Percentiles rank a stretch among this genome's conserved stretches.
phyloP scores from a whole-genome alignment of 495 filamentous ascomycete species.

The Rostrohypoxylon terebratum region DNA sequence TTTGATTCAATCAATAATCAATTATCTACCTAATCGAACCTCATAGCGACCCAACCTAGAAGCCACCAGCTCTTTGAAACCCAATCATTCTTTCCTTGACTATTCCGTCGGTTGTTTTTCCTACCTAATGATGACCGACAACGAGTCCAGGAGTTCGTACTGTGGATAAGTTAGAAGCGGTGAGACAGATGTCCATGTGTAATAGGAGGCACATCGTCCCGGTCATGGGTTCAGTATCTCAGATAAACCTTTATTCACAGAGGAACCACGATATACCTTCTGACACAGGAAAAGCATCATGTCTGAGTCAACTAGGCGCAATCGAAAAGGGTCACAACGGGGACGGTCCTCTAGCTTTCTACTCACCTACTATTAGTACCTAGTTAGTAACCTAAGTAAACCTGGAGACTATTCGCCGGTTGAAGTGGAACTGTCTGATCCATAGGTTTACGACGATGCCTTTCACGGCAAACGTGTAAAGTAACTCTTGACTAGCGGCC shows the following conservation, averaged over 20 bases:
- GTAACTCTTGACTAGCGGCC: neutral
- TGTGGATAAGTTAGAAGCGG: neutral
- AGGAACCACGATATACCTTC: neutral
- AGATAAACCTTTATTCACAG: neutral
- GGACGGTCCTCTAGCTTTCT: neutral
- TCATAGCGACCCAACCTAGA: neutral
- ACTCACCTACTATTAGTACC: neutral
- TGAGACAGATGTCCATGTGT: neutral
- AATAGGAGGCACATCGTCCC: neutral
- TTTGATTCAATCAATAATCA: neutral
- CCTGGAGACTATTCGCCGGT: neutral
- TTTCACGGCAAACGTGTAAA: neutral
- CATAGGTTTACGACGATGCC: no score
- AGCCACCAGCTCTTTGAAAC: neutral
- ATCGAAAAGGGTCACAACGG: neutral
- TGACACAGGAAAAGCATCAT: neutral
- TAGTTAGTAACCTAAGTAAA: neutral
- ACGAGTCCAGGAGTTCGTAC: neutral
- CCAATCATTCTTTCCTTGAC: neutral
- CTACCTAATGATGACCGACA: neutral
- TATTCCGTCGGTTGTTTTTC: neutral
- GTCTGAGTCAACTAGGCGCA: neutral
- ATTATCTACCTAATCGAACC: neutral
- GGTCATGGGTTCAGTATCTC: neutral
- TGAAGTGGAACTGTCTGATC: conserved; percentile 1